phyloP scores from a whole-genome alignment of 495 filamentous ascomycete species.

The Emericellopsis terricola region DNA sequence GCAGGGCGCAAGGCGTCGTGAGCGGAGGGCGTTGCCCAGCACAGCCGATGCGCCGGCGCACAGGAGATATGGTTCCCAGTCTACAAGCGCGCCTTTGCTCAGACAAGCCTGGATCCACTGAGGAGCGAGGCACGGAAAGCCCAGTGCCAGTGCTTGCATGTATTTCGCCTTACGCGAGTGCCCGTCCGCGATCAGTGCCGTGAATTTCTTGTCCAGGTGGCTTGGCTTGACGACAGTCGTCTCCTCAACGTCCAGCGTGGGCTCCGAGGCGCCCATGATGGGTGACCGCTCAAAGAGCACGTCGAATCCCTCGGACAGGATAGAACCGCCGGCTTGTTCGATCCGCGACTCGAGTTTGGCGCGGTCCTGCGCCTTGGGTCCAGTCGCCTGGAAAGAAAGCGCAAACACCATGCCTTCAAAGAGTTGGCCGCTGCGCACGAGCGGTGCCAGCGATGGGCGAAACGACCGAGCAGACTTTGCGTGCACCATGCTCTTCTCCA shows the following conservation, averaged over 20 bases:
- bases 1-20: constrained; percentile 43
- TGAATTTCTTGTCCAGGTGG: constrained; percentile 48
- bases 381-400: constrained; percentile 40
- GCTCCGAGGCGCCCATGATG: constrained; percentile 4
- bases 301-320: constrained; percentile 66
- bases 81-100: constrained; percentile 34
- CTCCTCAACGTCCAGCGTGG: not conserved
- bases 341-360: constrained; percentile 24
- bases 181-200: constrained; percentile 67
- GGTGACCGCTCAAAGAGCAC: constrained; percentile 51
- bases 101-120: constrained; percentile 70
- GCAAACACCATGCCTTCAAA: constrained; percentile 72
- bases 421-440: constrained; percentile 15
- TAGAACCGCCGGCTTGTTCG: constrained; percentile 43
- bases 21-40: constrained; percentile 61
- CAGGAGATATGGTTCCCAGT: constrained; percentile 70
- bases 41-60: constrained; percentile 67
- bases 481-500: constrained; percentile 11
- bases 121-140: constrained; percentile 63
- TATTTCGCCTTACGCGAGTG: constrained; percentile 86
- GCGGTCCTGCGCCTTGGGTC: constrained; percentile 32
- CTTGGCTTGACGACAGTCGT: constrained; percentile 12
- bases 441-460: constrained; percentile 5
- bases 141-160: constrained; percentile 85
- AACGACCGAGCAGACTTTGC: constrained; percentile 4